Evolutionary conservation across 768 basidiomycete genomes (phyloP).

Genomic region (Pleurotus salmoneostramineus): DNA sequence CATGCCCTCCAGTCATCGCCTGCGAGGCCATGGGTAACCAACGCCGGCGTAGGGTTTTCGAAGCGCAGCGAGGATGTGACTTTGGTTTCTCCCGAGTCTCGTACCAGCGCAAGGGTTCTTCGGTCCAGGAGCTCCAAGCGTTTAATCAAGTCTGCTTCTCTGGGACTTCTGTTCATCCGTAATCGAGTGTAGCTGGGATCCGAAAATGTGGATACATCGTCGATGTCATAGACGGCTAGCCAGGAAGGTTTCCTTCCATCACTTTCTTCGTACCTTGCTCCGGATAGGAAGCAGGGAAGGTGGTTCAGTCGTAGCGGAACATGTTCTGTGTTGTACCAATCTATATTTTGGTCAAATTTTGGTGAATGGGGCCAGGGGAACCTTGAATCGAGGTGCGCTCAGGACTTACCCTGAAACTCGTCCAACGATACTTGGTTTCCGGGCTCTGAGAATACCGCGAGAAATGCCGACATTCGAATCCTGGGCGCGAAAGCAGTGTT

Average conservation of each 20-base stretch:
- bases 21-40: conserved; percentile 28
- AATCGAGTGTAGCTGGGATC: conserved; percentile 40
- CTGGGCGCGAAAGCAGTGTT: too few species aligned
- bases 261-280: conserved; percentile 37
- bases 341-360: conserved; percentile 16
- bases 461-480: conserved; percentile 28
- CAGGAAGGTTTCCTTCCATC: conserved; percentile 35
- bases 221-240: conserved; percentile 49
- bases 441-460: conserved; percentile 45
- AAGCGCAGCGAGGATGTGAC: conserved; percentile 27
- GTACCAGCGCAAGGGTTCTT: conserved; percentile 30
- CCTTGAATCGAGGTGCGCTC: not conserved
- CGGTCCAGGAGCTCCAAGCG: conserved; percentile 42
- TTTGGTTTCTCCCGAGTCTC: conserved; percentile 27
- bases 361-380: not conserved
- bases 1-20: conserved; percentile 17
- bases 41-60: conserved; percentile 22
- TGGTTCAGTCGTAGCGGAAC: conserved; percentile 46
- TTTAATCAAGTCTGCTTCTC: conserved; percentile 36
- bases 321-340: conserved; percentile 58
- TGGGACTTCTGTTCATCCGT: conserved; percentile 37
- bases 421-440: conserved; percentile 34
- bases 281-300: conserved; percentile 42
- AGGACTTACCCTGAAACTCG: conserved; percentile 40
- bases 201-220: conserved; percentile 33